These are phyloP conservation scores for Mucor mucedo DNA, from an alignment of 371 early-diverging fungal species.

Conservation along the genomic window DNA sequence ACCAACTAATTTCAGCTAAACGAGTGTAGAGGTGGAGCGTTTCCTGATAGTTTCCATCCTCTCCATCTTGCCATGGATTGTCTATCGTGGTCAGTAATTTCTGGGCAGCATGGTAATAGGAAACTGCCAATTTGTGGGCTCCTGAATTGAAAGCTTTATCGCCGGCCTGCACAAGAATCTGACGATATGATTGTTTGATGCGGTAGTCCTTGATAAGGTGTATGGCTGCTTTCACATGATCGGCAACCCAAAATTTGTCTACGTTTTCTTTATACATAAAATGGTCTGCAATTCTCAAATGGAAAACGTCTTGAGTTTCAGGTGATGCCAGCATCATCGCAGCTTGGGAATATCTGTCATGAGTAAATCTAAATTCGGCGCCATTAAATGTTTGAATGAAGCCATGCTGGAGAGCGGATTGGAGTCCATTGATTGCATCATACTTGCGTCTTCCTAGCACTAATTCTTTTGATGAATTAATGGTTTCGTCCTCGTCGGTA, in stretches of 20 bases:
- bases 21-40: conserved; percentile 51
- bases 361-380: conserved; percentile 51
- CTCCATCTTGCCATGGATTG: conserved; percentile 49
- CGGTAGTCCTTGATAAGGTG: conserved; percentile 74
- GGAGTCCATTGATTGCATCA: conserved; percentile 53
- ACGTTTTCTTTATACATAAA: conserved; percentile 40
- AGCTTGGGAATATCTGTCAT: conserved; percentile 55
- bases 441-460: conserved; percentile 10
- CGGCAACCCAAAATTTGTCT: conserved; percentile 61
- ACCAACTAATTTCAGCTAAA: conserved; percentile 51
- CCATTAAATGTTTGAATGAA: conserved; percentile 47
- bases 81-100: conserved; percentile 25
- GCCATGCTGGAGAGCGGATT: conserved; percentile 51
- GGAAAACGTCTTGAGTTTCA: conserved; percentile 20
- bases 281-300: conserved; percentile 43
- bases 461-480: neutral
- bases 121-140: conserved; percentile 45
- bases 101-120: conserved; percentile 42
- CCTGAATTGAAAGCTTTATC: conserved; percentile 52
- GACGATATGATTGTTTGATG: conserved; percentile 40
- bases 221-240: conserved; percentile 81
- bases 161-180: conserved; percentile 39
- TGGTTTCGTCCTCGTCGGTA: conserved; percentile 23
- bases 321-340: conserved; percentile 39
- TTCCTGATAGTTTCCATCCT: conserved; percentile 43